Evolutionary conservation across 257 asterid genomes (phyloP).

Genomic region (Paraleonurus japonicus): DNA sequence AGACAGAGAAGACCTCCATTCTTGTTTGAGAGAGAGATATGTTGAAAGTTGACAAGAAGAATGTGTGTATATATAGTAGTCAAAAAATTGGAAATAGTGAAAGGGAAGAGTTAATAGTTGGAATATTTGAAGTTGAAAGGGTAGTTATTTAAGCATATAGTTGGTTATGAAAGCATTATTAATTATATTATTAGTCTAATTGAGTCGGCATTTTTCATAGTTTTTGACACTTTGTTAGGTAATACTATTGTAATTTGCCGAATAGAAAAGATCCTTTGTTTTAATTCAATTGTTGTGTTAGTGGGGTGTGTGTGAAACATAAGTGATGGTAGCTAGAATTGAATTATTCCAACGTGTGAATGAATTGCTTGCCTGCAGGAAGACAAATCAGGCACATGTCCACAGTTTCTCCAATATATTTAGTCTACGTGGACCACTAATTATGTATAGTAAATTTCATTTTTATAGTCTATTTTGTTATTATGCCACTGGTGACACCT

Average conservation of each 20-base stretch:
- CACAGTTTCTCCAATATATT: neutral
- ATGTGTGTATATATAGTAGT: slow-evolving; percentile 3
- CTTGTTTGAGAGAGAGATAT: neutral
- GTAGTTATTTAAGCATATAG: neutral
- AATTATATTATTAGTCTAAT: neutral
- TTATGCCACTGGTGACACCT: neutral
- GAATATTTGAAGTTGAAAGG: neutral
- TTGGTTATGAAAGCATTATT: neutral
- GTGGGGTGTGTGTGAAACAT: neutral
- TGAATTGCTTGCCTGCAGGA: neutral
- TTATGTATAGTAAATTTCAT: too few species aligned
- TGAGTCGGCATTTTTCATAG: neutral
- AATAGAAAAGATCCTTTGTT: neutral
- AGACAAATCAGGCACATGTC: neutral
- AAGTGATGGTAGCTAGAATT: neutral
- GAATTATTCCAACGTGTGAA: neutral
- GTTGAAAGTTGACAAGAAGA: neutral
- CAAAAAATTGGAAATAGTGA: neutral
- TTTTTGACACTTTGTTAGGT: neutral
- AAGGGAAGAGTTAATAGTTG: slow-evolving; percentile 21
- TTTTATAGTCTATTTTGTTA: too few species aligned
- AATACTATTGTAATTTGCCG: neutral
- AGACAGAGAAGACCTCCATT: slow-evolving; percentile 30
- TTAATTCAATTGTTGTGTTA: neutral
- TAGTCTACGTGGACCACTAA: neutral